Percentiles rank a stretch among this genome's conserved stretches.
Evolutionary conservation across 306 rosid genomes (phyloP).

Genomic region (Cucurbita pepo): DNA sequence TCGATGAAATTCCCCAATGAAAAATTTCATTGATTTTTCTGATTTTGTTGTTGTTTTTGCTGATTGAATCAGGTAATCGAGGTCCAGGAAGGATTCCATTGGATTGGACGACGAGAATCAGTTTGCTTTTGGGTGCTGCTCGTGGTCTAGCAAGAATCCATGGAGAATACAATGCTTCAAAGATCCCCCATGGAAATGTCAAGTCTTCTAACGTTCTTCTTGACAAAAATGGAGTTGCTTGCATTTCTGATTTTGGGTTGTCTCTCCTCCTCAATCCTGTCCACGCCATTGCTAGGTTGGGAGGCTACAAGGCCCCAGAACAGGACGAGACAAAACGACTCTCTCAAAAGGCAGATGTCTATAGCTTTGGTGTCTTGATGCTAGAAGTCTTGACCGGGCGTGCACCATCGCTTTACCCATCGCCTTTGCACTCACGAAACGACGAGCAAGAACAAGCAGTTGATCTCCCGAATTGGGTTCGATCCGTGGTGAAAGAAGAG

Average conservation of each 20-base stretch:
- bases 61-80: conserved; percentile 47
- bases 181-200: conserved; percentile 82
- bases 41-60: background rate
- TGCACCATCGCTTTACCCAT: conserved; percentile 65
- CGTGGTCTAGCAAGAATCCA: conserved; percentile 77
- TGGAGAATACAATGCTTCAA: conserved; percentile 47
- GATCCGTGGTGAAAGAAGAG: conserved; percentile 89
- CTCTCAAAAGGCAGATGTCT: conserved; percentile 79
- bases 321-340: conserved; percentile 62
- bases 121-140: conserved; percentile 82
- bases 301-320: conserved; percentile 89
- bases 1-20: background rate
- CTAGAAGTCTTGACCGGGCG: conserved; percentile 77
- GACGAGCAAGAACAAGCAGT: conserved; percentile 37
- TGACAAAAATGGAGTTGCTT: conserved; percentile 83
- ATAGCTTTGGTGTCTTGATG: conserved; percentile 69
- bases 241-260: conserved; percentile 83
- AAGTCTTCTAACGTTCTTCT: conserved; percentile 86
- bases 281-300: conserved; percentile 84
- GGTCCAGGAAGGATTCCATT: conserved; percentile 94
- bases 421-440: conserved; percentile 26
- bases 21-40: background rate
- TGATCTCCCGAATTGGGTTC: conserved; percentile 89
- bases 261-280: conserved; percentile 71
- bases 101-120: conserved; percentile 98